These are phyloP conservation scores for Salix brachista DNA, from an alignment of 345 rosid species.

Conservation along the genomic window DNA sequence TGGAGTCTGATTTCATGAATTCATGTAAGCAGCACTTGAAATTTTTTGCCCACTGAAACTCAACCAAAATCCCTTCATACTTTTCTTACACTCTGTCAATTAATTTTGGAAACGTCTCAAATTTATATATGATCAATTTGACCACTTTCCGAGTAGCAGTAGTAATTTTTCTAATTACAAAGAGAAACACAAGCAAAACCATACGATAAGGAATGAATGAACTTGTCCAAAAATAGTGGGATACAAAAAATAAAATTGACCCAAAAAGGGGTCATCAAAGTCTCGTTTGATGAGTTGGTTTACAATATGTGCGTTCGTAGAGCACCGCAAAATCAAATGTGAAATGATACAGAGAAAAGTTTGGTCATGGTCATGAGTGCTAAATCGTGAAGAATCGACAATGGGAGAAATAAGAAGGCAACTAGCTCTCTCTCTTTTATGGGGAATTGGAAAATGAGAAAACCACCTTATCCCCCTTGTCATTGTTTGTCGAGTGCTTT, in stretches of 20 bases:
- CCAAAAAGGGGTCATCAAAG: background rate
- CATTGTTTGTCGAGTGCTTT: slow-evolving; percentile 35
- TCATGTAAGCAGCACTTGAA: background rate
- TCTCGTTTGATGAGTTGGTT: background rate
- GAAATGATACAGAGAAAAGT: background rate
- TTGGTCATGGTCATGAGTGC: slow-evolving; percentile 10
- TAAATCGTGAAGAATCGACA: background rate
- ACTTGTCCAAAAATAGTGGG: background rate
- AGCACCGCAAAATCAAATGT: background rate
- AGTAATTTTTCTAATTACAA: background rate
- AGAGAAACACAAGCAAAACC: background rate
- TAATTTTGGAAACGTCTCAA: background rate
- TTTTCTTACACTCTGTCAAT: background rate
- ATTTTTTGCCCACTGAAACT: background rate
- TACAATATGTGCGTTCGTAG: background rate
- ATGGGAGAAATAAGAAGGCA: slow-evolving; percentile 3
- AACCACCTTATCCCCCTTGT: slow-evolving; percentile 22
- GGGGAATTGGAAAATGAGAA: slow-evolving; percentile 17
- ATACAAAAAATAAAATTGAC: background rate
- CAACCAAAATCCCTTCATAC: no score
- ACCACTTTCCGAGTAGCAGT: background rate
- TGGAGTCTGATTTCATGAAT: background rate
- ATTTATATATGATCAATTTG: background rate
- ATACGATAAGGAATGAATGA: background rate
- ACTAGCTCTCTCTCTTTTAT: background rate